Evolutionary conservation across 345 rosid species (phyloP).

Genomic region (Arabidopsis suecica): DNA sequence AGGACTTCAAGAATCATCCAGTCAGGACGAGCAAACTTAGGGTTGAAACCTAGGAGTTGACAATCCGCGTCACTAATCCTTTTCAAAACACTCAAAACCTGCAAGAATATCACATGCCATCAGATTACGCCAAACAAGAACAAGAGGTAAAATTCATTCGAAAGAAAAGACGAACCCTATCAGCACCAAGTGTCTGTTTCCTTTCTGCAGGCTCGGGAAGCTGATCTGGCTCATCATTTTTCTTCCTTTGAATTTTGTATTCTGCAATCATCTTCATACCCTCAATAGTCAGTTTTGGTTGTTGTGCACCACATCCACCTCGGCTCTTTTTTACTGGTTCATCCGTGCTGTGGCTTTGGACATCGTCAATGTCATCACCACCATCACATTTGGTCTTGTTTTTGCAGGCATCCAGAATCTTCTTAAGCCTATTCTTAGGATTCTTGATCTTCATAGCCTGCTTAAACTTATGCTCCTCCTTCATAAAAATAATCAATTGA

Average conservation of each 20-base stretch:
- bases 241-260: conserved; percentile 78
- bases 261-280: conserved; percentile 98
- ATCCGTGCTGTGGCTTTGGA: conserved; percentile 64
- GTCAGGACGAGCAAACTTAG: conserved; percentile 98
- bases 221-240: conserved; percentile 83
- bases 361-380: conserved; percentile 82
- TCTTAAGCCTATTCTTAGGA: conserved; percentile 86
- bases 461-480: conserved; percentile 97
- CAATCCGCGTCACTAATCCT: conserved; percentile 97
- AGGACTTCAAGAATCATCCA: conserved; percentile 99
- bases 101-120: conserved; percentile 27
- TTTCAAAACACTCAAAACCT: conserved; percentile 93
- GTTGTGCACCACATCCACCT: conserved; percentile 94
- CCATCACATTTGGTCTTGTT: conserved; percentile 89
- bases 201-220: conserved; percentile 96
- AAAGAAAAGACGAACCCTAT: conserved; percentile 56
- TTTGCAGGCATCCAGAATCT: conserved; percentile 90
- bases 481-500: conserved; percentile 41
- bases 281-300: conserved; percentile 89
- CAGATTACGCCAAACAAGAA: conserved; percentile 26
- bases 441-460: conserved; percentile 92
- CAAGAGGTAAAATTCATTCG: background rate
- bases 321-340: conserved; percentile 81
- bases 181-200: conserved; percentile 94
- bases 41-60: conserved; percentile 80